phyloP scores from a whole-genome alignment of 176 grass and related monocot genomes.

The Phyllostachys edulis region DNA sequence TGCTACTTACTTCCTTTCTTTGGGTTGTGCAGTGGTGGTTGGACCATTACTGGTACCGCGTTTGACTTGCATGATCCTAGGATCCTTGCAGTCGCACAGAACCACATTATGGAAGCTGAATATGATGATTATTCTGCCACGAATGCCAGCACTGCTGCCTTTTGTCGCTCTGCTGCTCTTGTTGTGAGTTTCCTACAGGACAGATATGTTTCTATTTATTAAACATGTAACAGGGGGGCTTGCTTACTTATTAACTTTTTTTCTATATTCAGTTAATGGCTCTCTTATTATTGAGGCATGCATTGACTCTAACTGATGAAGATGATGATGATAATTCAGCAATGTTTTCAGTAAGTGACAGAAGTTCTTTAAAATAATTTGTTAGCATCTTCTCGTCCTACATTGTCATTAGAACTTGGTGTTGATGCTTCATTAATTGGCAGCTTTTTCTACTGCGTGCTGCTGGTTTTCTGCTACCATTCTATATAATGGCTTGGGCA shows the following conservation, averaged over 20 bases:
- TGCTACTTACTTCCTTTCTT: slow-evolving; percentile 22
- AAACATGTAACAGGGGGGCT: slow-evolving; percentile 5
- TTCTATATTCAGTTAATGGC: slow-evolving; percentile 70
- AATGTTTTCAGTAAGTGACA: slow-evolving; percentile 83
- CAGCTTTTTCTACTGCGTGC: slow-evolving; percentile 85
- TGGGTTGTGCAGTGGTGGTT: slow-evolving; percentile 48
- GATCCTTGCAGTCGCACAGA: slow-evolving; percentile 68
- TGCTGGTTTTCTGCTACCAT: slow-evolving; percentile 83
- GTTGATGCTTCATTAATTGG: slow-evolving; percentile 26
- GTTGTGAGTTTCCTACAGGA: slow-evolving; percentile 57
- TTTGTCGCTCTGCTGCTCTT: slow-evolving; percentile 79
- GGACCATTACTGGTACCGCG: slow-evolving; percentile 61
- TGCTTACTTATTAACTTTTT: slow-evolving; percentile 26
- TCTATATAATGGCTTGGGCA: slow-evolving; percentile 93
- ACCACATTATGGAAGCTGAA: slow-evolving; percentile 81
- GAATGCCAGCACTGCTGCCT: slow-evolving; percentile 67
- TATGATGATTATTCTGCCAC: slow-evolving; percentile 86
- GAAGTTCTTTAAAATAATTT: slow-evolving; percentile 11
- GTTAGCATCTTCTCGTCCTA: not conserved
- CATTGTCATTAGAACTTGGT: slow-evolving; percentile 16
- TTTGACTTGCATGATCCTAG: slow-evolving; percentile 67
- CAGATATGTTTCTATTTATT: slow-evolving; percentile 30
- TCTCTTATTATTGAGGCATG: slow-evolving; percentile 82
- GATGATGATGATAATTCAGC: slow-evolving; percentile 78
- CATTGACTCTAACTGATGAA: slow-evolving; percentile 79